Base-by-base conservation (phyloP, 2,329 filamentous ascomycete species). In the Alternaria brassicicola region DNA sequence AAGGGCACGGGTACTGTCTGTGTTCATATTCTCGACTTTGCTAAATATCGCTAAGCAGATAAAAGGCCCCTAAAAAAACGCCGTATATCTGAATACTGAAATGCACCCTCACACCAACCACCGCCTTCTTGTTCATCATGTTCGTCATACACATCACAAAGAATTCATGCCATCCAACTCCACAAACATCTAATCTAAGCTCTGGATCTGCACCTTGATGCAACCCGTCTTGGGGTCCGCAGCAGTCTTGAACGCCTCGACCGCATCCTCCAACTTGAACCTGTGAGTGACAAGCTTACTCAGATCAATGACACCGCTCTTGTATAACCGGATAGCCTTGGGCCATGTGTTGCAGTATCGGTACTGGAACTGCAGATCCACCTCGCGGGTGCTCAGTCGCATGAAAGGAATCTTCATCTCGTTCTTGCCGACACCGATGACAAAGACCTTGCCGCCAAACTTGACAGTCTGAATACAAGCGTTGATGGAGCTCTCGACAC, bases 151-250 rank as follows among this genome's bases (percentile, higher is more conserved):
- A 48, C 10, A n/a, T 36, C 35, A 48, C 38, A 36, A 53, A 25
- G 12, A 1, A 47, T 13, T 4, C 15, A 4, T 23, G 9, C 30
- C 43, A 17, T 2, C n/a, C 49, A 52, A 41, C 23, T 26, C 15
- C 21, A 9, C 2, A 17, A 35, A 26, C 38, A 12, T 31, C 58
- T 70, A 69, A 56, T 74, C 70, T 55, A 81, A 75, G 71, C 86
- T 92, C 83, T 93, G 92, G 73, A 97, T 97, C 85, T 93, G 90
- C 60, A 97, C 93, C 84, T 98, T 98, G 80, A 98, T 97, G n/a
- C 93, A 92, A 6, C 94, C 93, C 50, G 91, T 96, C 83, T 90
- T 93, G 36, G 92, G 89, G 78, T 97, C 88, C 8, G 90, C 87
- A 19, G 93, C 92, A 38, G 91, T 95, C 81, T 93, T 88, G 78